phyloP scores from a whole-genome alignment of 257 asterid species.

The Scutellaria minor region DNA sequence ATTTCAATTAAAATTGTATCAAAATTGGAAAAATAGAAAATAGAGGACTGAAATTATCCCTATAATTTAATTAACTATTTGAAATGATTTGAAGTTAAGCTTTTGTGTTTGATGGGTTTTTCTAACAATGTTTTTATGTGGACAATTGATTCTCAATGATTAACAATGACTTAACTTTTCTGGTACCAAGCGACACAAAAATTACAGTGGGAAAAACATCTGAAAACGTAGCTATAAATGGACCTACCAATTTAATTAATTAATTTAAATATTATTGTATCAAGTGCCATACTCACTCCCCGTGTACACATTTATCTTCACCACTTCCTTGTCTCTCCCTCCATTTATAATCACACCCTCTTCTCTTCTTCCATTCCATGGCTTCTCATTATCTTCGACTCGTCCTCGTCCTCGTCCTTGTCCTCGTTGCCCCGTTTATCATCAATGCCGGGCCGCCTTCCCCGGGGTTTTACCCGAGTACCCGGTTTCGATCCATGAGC shows the following conservation, averaged over 20 bases:
- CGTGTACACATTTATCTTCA: slow-evolving; percentile 44
- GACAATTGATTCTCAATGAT: no score
- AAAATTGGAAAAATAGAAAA: no score
- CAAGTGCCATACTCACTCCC: slow-evolving; percentile 44
- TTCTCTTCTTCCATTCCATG: slow-evolving; percentile 39
- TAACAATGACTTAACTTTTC: not conserved
- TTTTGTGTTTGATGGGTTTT: no score
- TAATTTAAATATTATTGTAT: no score
- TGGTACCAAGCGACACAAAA: not conserved
- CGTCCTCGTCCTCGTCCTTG: slow-evolving; percentile 23
- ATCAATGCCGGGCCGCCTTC: slow-evolving; percentile 74
- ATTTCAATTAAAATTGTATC: no score
- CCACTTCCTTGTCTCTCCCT: slow-evolving; percentile 45
- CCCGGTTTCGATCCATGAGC: slow-evolving; percentile 58
- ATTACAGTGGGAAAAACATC: slow-evolving; percentile 16
- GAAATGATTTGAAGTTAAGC: no score
- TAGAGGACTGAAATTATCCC: no score
- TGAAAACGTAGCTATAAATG: no score
- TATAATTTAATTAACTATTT: no score
- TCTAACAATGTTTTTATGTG: no score
- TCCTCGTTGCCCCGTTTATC: slow-evolving; percentile 29
- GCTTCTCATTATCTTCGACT: slow-evolving; percentile 29
- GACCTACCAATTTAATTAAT: slow-evolving; percentile 40
- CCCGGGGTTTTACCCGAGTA: slow-evolving; percentile 82
- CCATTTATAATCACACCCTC: slow-evolving; percentile 36